phyloP scores from a whole-genome alignment of 345 rosid species.

The Eutrema heterophyllum region DNA sequence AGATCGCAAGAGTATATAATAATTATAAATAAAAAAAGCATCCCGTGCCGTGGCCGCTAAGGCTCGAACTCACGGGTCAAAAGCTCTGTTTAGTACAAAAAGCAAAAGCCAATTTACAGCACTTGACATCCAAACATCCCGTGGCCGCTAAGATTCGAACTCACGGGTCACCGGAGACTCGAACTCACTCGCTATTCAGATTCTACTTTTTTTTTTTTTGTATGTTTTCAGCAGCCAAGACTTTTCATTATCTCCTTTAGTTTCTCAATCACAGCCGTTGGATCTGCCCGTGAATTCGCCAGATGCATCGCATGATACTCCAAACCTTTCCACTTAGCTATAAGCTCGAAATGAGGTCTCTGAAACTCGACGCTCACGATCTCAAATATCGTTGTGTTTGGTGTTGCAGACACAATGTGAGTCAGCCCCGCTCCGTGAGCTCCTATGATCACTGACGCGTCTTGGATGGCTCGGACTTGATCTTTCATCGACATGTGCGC shows the following conservation, averaged over 20 bases:
- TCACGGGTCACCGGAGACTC: neutral
- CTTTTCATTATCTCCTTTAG: constrained; percentile 46
- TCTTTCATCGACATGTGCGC: constrained; percentile 93
- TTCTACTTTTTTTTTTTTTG: neutral
- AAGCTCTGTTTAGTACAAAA: neutral
- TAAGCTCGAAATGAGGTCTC: constrained; percentile 79
- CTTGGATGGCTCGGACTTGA: constrained; percentile 80
- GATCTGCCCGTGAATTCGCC: constrained; percentile 50
- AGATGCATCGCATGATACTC: constrained; percentile 80
- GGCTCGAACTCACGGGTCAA: neutral
- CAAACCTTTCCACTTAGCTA: constrained; percentile 92
- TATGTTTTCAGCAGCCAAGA: constrained; percentile 48
- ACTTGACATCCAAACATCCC: constrained; percentile 9
- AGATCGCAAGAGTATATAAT: neutral
- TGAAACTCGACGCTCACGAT: constrained; percentile 53
- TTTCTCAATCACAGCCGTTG: constrained; percentile 47
- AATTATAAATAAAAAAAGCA: neutral
- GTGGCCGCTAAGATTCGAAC: neutral
- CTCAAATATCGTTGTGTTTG: constrained; percentile 82
- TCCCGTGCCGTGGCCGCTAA: neutral
- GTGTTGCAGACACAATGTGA: constrained; percentile 78
- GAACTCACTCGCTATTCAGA: neutral
- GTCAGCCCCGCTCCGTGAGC: constrained; percentile 99
- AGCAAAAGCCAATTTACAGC: constrained; percentile 14
- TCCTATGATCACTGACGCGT: constrained; percentile 86